Evolutionary conservation across 306 rosid species (phyloP).

Genomic region (Cucumis hystrix): DNA sequence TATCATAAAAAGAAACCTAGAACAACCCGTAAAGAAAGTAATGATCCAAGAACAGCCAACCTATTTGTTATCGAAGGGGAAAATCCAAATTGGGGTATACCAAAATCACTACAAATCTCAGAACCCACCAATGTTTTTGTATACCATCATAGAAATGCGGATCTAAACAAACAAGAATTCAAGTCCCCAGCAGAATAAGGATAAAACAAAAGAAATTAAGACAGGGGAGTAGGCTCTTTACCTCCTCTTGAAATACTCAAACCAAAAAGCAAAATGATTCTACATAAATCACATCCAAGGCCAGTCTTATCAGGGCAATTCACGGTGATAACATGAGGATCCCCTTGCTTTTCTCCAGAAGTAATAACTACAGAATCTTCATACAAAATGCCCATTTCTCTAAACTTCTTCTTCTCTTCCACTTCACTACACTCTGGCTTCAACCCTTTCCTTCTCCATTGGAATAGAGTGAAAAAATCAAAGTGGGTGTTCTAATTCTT

Average conservation of each 20-base stretch:
- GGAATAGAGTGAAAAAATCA: neutral
- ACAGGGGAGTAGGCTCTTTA: neutral
- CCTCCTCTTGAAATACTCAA: conserved; percentile 44
- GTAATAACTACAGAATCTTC: conserved; percentile 37
- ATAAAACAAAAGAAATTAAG: neutral
- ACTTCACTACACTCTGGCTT: neutral
- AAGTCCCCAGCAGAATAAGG: neutral
- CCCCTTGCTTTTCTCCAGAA: conserved; percentile 24
- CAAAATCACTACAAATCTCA: neutral
- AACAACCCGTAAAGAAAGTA: neutral
- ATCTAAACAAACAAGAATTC: neutral
- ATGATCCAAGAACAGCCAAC: neutral
- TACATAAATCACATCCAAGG: conserved; percentile 37
- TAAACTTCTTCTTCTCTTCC: neutral
- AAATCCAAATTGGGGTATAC: neutral
- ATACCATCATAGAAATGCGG: neutral
- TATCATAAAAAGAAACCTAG: neutral
- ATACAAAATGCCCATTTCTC: conserved; percentile 25
- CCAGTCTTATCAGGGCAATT: conserved; percentile 57
- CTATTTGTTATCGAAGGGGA: neutral
- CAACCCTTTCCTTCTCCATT: neutral
- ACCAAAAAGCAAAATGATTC: conserved; percentile 41
- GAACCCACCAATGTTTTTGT: neutral
- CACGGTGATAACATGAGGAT: conserved; percentile 38
- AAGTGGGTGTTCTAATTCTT: neutral